Base-by-base conservation (phyloP, 495 filamentous ascomycete species). In the Trichoderma gamsii region DNA sequence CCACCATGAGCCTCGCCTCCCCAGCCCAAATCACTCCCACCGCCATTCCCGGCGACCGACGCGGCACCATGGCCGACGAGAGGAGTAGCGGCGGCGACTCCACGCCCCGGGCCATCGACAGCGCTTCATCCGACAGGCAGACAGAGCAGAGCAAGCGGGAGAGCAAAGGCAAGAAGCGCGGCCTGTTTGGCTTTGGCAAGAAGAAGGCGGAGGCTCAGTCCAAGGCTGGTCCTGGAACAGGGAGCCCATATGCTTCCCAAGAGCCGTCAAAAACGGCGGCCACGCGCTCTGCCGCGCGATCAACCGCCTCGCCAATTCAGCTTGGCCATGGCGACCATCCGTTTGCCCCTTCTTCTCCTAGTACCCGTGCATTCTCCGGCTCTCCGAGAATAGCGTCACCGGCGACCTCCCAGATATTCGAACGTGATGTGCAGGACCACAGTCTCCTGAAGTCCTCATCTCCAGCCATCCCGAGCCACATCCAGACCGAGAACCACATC, bases 401-500 rank as follows among this genome's bases (percentile, higher is more conserved):
- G 13, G 87, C 87, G 6, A 87, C 81, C 43, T 92, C 91, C 29
- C 92, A 94, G 72, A 97, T 97, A 73, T 97, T 97, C 77, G 93
- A 97, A 81, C 90, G 93, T 71, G 88, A 91, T 77, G 93, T 97
- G 16, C 93, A 97, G 75, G 93, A 97, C 72, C 79, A 84, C 38
- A 71, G 71, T 72, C 52, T 85, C 9, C 77, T 86, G n/a, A 73
- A 82, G 8, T 88, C 92, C 65, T 85, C 82, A 59, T 90, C 89
- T 13, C 85, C 90, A 3, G 88, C 90, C 12, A 94, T 95, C 68
- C 93, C 93, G 11, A 86, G 89, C 2, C 93, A 97, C 73, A 96
- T 97, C 72, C 85, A 89, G 69, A 96, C 90, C 35, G 93, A 97
- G 76, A 92, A 97, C 79, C 88, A 92, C 74, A 97, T 97, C 73